Conservation (phyloP, 2,329 filamentous ascomycete genomes). For the Ophiostoma sp. region DNA sequence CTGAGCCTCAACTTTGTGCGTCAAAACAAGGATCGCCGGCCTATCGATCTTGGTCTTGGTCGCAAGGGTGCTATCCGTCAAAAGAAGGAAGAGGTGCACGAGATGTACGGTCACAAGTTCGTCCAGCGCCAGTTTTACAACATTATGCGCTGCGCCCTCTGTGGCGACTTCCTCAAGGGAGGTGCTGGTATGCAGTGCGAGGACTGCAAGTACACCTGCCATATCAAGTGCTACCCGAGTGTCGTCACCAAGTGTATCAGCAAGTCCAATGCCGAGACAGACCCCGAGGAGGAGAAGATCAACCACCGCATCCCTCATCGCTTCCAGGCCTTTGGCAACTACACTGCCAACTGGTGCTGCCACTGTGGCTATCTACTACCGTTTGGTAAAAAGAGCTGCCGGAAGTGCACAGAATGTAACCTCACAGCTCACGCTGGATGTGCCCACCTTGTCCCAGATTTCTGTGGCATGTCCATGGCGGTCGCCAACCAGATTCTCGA, state of each 20-base stretch:
- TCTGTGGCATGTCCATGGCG: conserved; percentile 99
- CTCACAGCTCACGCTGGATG: conserved; percentile 89
- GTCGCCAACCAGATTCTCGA: conserved; percentile 89
- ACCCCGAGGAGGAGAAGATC: conserved; percentile 98
- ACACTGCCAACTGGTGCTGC: conserved; percentile 98
- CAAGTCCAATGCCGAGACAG: conserved; percentile 96
- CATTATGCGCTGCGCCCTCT: conserved; percentile 98
- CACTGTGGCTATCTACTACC: conserved; percentile 96
- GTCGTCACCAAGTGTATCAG: conserved; percentile 99
- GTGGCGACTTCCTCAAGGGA: conserved; percentile 97
- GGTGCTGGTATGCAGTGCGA: conserved; percentile 98
- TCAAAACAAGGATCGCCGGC: conserved; percentile 74
- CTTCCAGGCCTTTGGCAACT: conserved; percentile 93
- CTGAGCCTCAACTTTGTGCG: conserved; percentile 89
- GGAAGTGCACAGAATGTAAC: conserved; percentile 87
- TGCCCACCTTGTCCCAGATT: conserved; percentile 93
- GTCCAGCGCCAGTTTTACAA: conserved; percentile 99
- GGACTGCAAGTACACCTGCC: conserved; percentile 99
- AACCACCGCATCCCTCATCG: conserved; percentile 98
- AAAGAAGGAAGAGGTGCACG: conserved; percentile 95
- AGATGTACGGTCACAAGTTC: conserved; percentile 99
- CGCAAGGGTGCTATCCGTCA: conserved; percentile 95
- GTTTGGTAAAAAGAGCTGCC: conserved; percentile 89
- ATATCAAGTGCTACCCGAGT: conserved; percentile 92
- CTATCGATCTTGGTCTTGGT: conserved; percentile 82